These are phyloP conservation scores for Sphenostylis stenocarpa DNA, from an alignment of 306 rosid genomes.

Conservation along the genomic window DNA sequence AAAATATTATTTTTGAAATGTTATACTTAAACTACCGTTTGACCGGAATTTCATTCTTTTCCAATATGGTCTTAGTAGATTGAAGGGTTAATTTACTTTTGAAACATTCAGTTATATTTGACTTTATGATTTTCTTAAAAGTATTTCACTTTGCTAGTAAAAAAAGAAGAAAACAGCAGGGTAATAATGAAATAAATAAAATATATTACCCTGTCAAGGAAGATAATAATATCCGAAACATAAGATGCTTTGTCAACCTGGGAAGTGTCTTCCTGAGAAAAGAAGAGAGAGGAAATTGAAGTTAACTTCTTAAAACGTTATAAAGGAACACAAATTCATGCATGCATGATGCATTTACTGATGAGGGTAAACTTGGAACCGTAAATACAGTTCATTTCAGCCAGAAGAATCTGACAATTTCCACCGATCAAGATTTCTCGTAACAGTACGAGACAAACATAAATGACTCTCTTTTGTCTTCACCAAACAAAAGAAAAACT, in stretches of 20 bases:
- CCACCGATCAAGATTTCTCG: background rate
- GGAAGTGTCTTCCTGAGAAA: conserved; percentile 56
- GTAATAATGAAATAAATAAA: background rate
- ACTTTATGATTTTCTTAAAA: background rate
- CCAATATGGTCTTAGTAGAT: background rate
- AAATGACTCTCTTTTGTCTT: no score
- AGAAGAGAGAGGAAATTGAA: background rate
- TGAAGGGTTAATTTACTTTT: background rate
- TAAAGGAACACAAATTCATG: background rate
- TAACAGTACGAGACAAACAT: background rate
- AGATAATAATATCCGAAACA: conserved; percentile 57
- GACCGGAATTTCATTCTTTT: no score
- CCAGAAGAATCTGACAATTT: conserved; percentile 19
- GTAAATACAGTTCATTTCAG: background rate
- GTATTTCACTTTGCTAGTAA: background rate
- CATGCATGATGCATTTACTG: background rate
- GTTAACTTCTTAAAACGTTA: background rate
- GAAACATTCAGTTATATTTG: background rate
- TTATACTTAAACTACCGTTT: no score
- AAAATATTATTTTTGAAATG: no score
- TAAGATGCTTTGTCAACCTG: conserved; percentile 58
- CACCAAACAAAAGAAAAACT: no score
- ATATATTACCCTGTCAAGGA: conserved; percentile 67
- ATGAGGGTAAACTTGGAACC: background rate
- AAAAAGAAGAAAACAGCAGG: background rate